phyloP scores from a whole-genome alignment of 2,329 filamentous ascomycete species.

The Penicillium crustosum region DNA sequence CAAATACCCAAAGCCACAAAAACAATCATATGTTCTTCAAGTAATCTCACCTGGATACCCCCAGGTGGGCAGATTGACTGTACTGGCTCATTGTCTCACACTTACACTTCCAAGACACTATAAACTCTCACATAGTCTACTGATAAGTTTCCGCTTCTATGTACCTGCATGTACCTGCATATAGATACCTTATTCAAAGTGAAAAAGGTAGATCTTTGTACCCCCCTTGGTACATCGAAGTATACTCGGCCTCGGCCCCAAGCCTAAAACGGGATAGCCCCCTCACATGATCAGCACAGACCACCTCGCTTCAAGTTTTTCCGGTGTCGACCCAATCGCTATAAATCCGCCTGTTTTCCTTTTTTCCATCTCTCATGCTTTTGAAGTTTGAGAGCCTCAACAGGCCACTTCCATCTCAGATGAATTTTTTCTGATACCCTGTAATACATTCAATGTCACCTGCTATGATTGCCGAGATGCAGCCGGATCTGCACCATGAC shows the following conservation, averaged over 20 bases:
- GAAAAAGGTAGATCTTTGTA: not conserved
- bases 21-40: not conserved
- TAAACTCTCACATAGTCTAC: not conserved
- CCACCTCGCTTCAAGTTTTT: slow-evolving; percentile 39
- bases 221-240: not conserved
- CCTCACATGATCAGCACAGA: slow-evolving; percentile 34
- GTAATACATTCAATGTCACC: slow-evolving; percentile 35
- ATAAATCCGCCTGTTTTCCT: slow-evolving; percentile 20
- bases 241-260: not conserved
- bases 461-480: slow-evolving; percentile 29
- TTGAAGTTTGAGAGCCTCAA: slow-evolving; percentile 26
- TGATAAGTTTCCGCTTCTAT: not conserved
- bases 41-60: not conserved
- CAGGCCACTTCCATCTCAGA: slow-evolving; percentile 24
- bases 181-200: not conserved
- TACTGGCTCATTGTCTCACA: not conserved
- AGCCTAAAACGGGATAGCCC: not conserved
- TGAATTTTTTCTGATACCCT: slow-evolving; percentile 19
- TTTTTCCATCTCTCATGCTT: slow-evolving; percentile 20
- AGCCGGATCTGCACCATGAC: slow-evolving; percentile 32
- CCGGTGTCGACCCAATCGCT: slow-evolving; percentile 17
- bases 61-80: not conserved
- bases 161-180: not conserved
- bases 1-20: not conserved
- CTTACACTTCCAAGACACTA: not conserved